Conservation (phyloP, 305 asterid species). For the Fraxinus platypoda region DNA sequence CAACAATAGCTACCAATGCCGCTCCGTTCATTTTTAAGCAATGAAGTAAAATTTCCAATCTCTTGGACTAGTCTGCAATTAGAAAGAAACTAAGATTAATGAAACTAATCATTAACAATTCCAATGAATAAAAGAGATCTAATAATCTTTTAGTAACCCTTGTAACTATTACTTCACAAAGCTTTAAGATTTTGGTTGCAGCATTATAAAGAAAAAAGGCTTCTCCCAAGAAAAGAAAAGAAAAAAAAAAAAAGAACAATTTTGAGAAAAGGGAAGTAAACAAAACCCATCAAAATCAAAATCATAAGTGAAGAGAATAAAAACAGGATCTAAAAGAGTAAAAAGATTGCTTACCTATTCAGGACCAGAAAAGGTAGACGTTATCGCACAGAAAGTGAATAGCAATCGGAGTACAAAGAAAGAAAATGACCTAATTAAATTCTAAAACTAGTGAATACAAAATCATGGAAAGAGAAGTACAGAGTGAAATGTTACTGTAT, state of each 20-base stretch:
- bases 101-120: slow-evolving; percentile 15
- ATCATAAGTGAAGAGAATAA: slow-evolving; percentile 12
- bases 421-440: slow-evolving; percentile 1
- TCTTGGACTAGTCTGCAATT: slow-evolving; percentile 17
- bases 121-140: slow-evolving; percentile 26
- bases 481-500: slow-evolving; percentile 8
- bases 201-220: not conserved
- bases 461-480: slow-evolving; percentile 22
- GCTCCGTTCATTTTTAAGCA: slow-evolving; percentile 59
- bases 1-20: slow-evolving; percentile 65
- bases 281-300: slow-evolving; percentile 20
- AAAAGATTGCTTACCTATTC: slow-evolving; percentile 28
- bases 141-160: not conserved
- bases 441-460: not conserved
- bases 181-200: not conserved
- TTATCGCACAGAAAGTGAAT: slow-evolving; percentile 8
- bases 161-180: not conserved
- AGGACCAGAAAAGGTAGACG: slow-evolving; percentile 19
- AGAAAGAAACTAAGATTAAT: slow-evolving; percentile 24
- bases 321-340: slow-evolving; percentile 23
- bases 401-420: slow-evolving; percentile 1
- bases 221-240: not conserved
- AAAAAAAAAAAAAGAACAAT: not conserved
- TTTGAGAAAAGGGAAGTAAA: not conserved
- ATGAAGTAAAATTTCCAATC: slow-evolving; percentile 23